These are phyloP conservation scores for Globisporangium carolinianum DNA, from an alignment of 352 stramenopile genomes.

Conservation along the genomic window DNA sequence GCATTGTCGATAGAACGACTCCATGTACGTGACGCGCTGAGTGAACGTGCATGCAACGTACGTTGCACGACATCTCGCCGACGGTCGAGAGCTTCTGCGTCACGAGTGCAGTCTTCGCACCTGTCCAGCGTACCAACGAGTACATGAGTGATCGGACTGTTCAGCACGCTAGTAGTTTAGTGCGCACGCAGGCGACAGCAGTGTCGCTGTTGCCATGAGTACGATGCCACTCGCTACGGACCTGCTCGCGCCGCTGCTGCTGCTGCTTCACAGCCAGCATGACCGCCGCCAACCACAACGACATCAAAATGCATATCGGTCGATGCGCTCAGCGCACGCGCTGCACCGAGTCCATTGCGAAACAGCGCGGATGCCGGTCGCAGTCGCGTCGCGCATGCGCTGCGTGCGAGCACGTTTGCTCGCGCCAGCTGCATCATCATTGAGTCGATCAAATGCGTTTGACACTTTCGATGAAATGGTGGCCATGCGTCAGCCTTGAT, in stretches of 20 bases:
- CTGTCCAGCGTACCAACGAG: constrained; percentile 21
- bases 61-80: constrained; percentile 98
- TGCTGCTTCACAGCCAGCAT: constrained; percentile 55
- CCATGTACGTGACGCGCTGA: too few relatives aligned
- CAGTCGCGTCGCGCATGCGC: neutral
- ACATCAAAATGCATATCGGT: constrained; percentile 28
- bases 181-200: too few relatives aligned
- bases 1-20: too few relatives aligned
- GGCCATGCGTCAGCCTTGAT: too few relatives aligned
- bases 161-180: too few relatives aligned
- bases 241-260: constrained; percentile 42
- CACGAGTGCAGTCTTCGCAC: constrained; percentile 92
- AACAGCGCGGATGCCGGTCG: neutral
- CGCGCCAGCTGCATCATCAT: too few relatives aligned
- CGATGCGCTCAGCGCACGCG: neutral
- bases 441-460: too few relatives aligned
- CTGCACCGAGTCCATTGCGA: neutral
- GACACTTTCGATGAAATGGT: too few relatives aligned
- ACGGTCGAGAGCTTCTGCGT: constrained; percentile 94
- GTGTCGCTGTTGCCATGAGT: neutral
- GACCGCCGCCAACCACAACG: constrained; percentile 50
- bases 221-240: constrained; percentile 7
- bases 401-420: too few relatives aligned
- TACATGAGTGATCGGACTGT: too few relatives aligned
- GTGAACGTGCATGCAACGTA: constrained; percentile 16